Base-by-base conservation (phyloP, 23 red algal species). In the Pyropia haitanensis region DNA sequence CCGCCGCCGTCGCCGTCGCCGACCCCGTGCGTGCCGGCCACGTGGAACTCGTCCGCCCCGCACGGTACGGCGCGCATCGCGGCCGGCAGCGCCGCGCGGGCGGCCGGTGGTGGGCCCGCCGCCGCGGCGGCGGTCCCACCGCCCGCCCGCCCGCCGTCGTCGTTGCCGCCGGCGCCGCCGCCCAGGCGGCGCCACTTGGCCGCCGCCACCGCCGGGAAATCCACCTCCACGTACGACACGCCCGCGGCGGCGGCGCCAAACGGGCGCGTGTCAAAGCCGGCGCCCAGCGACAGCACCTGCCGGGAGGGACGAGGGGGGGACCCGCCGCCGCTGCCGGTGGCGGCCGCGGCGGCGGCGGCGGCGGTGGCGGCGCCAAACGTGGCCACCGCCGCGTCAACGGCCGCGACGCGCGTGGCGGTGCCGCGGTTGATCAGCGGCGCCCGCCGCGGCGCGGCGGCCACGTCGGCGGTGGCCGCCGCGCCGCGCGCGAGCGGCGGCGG, bases 391-490 rank as follows among this genome's bases (percentile, higher is more conserved):
- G 26, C 50, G 50, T 81, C 70, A 21, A 80, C 79, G 18, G 79
- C 56, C 1, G 61, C 17, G 0, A 89, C 75, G 1, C 85, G 65
- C 7, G 85, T 74, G 27, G 27, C 58, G 5, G 85, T 89, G 4
- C 85, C 85, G 14, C 85, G 30, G 57, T 89, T 89, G 53, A 89
- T 80, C 10, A 89, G 10, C 14, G 85, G 85, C 33, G 70, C 72
- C 9, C 85, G 76, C 16, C 29, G 39, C 29, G 52, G 27, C 12
- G 19, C 22, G n/a, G 49, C 66, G 15, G 48, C 26, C 14, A 15
- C 22, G 3, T 54, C 60, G 18, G 68, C 55, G 5, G 72, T 9
- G 5, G 13, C 39, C 39, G 39, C 39, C 0, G 39, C 39, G 10
- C 39, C 39, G 13, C 4, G 39, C 7, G 14, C 1, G 14, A 12